Evolutionary conservation across 2,329 filamentous ascomycete genomes (phyloP).

Genomic region (Microascus cirrosus): DNA sequence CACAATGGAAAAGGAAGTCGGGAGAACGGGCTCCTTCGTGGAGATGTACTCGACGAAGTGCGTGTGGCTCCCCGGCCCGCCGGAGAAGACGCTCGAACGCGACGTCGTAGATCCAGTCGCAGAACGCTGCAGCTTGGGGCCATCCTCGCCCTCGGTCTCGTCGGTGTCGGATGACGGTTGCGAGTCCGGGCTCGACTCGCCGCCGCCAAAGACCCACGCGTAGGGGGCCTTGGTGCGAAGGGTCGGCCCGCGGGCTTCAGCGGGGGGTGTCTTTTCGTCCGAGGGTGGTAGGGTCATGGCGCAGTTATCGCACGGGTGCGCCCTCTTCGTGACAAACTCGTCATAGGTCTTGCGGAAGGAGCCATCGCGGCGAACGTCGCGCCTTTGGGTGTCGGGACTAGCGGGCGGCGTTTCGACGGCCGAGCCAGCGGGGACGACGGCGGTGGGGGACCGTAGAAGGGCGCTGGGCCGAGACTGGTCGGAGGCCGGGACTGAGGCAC

Average conservation of each 20-base stretch:
- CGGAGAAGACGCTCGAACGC: conserved; percentile 38
- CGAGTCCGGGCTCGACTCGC: conserved; percentile 39
- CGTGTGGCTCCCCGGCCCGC: conserved; percentile 32
- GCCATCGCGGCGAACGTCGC: conserved; percentile 37
- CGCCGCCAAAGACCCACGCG: conserved; percentile 43
- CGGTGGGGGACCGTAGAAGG: conserved; percentile 26
- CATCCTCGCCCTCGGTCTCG: conserved; percentile 39
- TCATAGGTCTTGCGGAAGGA: conserved; percentile 54
- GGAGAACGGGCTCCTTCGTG: conserved; percentile 50
- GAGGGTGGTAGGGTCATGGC: conserved; percentile 50
- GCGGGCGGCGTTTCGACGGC: conserved; percentile 47
- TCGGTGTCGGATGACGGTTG: conserved; percentile 35
- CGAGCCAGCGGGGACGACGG: conserved; percentile 22
- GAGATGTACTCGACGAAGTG: conserved; percentile 60
- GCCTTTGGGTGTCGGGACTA: conserved; percentile 29
- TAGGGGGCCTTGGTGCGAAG: conserved; percentile 50
- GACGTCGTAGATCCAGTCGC: conserved; percentile 23
- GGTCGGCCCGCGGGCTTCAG: conserved; percentile 38
- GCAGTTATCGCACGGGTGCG: conserved; percentile 57
- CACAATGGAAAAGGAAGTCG: conserved; percentile 55
- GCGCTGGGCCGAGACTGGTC: conserved; percentile 32
- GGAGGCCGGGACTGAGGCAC: conserved; percentile 28
- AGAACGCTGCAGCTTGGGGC: conserved; percentile 8
- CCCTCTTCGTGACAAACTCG: conserved; percentile 51
- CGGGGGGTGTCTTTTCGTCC: conserved; percentile 6